Percentiles rank a stretch among this genome's conserved stretches.
Conservation (phyloP, 2,329 filamentous ascomycete species). For the Rutstroemia sp. region DNA sequence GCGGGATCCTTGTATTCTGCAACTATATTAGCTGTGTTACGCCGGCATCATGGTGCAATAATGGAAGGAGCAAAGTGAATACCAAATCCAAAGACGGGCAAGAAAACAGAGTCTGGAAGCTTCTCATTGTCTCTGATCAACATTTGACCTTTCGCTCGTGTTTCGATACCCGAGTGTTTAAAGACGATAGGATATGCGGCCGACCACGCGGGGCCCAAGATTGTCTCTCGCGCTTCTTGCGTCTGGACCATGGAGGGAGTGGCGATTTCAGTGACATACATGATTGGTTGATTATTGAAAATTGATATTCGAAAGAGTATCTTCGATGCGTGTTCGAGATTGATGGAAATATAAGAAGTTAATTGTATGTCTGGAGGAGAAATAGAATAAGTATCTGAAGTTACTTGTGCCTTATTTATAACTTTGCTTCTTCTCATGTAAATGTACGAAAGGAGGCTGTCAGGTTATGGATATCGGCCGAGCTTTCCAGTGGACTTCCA, state of each 20-base stretch:
- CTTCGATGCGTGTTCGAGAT: background rate
- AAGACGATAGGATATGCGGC: background rate
- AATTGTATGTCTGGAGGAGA: background rate
- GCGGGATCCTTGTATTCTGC: background rate
- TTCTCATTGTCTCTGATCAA: background rate
- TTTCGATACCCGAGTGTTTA: background rate
- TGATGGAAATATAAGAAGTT: background rate
- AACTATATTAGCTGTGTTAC: background rate
- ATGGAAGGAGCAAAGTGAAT: background rate
- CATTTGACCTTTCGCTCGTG: background rate
- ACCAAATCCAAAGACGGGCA: background rate
- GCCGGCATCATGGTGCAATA: background rate
- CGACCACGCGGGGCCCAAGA: background rate
- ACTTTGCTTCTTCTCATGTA: too few relatives aligned
- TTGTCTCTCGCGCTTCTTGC: background rate
- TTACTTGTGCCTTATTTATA: too few relatives aligned
- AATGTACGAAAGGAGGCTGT: too few relatives aligned
- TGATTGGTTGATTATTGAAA: background rate
- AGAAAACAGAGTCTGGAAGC: background rate
- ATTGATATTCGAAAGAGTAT: too few relatives aligned
- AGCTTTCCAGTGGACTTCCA: too few relatives aligned
- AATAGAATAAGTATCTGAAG: too few relatives aligned
- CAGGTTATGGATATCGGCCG: too few relatives aligned
- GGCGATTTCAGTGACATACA: background rate
- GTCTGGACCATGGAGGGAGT: background rate